Conservation (phyloP, 192 early-diverging fungal genomes). For the Entomortierella lignicola region DNA sequence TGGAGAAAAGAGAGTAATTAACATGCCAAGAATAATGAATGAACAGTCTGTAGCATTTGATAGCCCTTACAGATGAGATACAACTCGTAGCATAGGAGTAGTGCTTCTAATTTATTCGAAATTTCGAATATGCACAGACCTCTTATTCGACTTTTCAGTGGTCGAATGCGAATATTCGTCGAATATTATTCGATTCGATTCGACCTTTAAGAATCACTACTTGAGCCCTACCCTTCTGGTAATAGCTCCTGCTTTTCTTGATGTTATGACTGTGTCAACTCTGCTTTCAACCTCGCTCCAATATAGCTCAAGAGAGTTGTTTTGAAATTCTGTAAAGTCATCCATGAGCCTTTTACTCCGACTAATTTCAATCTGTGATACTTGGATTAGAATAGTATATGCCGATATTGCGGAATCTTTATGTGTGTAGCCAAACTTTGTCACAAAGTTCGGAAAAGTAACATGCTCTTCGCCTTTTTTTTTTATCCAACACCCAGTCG, state of each 20-base stretch:
- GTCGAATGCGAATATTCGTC: too few species aligned
- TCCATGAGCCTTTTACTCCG: constrained; percentile 7
- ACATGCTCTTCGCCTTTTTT: background rate
- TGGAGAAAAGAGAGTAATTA: too few species aligned
- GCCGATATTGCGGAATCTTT: background rate
- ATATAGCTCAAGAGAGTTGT: constrained; percentile 3
- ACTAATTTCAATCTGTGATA: background rate
- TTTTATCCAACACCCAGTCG: background rate
- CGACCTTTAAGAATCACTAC: too few species aligned
- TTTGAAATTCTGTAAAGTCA: constrained; percentile 18
- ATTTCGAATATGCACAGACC: too few species aligned
- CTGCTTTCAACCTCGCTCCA: constrained; percentile 14
- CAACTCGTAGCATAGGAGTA: too few species aligned
- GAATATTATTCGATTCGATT: too few species aligned
- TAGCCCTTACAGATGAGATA: too few species aligned
- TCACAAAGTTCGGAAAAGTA: background rate
- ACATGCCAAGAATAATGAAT: too few species aligned
- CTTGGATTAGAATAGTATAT: constrained; percentile 1
- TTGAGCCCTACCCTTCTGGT: constrained; percentile 13
- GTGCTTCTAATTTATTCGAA: too few species aligned
- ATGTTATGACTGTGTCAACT: constrained; percentile 8
- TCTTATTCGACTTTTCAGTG: too few species aligned
- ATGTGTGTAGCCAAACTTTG: constrained; percentile 4
- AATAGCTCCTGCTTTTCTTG: constrained; percentile 8
- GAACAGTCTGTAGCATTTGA: too few species aligned